phyloP scores from a whole-genome alignment of 73 alveolate genomes.

The Effrenium voratum region DNA sequence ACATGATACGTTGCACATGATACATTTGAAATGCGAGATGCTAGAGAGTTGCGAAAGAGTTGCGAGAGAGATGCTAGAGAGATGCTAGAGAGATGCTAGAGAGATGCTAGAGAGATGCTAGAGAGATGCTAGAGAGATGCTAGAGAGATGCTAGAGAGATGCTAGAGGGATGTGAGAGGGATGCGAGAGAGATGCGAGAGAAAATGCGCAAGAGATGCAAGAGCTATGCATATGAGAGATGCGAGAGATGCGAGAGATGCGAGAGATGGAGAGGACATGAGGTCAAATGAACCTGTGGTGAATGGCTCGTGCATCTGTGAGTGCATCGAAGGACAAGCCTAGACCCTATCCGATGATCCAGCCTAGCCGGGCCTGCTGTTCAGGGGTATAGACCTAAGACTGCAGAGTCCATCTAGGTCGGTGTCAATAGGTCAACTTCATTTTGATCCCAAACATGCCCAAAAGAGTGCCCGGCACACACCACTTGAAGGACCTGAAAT shows the following conservation, averaged over 20 bases:
- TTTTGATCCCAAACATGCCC: not conserved
- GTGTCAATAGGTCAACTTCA: not conserved
- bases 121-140: no score
- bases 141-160: no score
- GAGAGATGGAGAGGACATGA: not conserved
- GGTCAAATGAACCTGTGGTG: not conserved
- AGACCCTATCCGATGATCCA: not conserved
- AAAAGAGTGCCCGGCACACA: no score
- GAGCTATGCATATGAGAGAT: not conserved
- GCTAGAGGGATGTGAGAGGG: no score
- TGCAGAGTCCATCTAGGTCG: not conserved
- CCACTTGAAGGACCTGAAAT: no score
- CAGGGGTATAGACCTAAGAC: conserved; percentile 24
- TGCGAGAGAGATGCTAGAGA: no score
- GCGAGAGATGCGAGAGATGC: not conserved
- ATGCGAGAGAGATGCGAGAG: not conserved
- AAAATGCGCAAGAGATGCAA: not conserved
- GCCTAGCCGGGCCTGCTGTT: conserved; percentile 70
- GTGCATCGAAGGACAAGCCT: not conserved
- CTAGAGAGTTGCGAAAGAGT: no score
- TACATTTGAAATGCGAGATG: no score
- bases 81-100: no score
- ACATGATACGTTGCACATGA: no score
- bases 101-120: no score
- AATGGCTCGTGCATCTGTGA: not conserved